Conservation (phyloP, 2,329 filamentous ascomycete species). For the Dothistroma septosporum region DNA sequence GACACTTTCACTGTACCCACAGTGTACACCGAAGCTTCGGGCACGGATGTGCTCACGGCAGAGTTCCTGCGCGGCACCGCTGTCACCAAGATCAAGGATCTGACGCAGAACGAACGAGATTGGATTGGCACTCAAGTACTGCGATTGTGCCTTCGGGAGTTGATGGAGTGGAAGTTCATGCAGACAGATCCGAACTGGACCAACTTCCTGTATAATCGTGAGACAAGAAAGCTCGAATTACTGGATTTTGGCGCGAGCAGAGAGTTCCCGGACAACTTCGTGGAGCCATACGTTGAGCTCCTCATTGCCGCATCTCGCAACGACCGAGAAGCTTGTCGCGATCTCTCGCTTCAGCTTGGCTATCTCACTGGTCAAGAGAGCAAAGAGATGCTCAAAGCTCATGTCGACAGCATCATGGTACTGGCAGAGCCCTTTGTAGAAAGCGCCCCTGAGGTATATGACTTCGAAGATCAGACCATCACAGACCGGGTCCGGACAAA, state of each 20-base stretch:
- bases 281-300: constrained; percentile 72
- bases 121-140: constrained; percentile 96
- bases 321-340: constrained; percentile 30
- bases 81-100: constrained; percentile 69
- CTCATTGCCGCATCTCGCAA: constrained; percentile 71
- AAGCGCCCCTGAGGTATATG: constrained; percentile 75
- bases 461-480: constrained; percentile 92
- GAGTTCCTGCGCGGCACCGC: constrained; percentile 82
- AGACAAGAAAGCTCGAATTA: constrained; percentile 68
- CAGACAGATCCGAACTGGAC: constrained; percentile 99
- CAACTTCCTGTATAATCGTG: constrained; percentile 87
- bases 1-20: constrained; percentile 74
- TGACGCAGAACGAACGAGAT: constrained; percentile 80
- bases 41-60: constrained; percentile 85
- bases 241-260: constrained; percentile 93
- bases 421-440: constrained; percentile 85
- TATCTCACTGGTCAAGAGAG: constrained; percentile 92
- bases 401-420: constrained; percentile 81
- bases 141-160: constrained; percentile 85
- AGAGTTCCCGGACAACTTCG: constrained; percentile 76
- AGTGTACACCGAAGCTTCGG: constrained; percentile 73
- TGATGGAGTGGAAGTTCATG: constrained; percentile 95
- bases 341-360: constrained; percentile 47
- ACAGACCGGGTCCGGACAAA: constrained; percentile 84
- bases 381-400: constrained; percentile 79